Conservation (phyloP, 75 land plant species). For the Pinus taeda region DNA sequence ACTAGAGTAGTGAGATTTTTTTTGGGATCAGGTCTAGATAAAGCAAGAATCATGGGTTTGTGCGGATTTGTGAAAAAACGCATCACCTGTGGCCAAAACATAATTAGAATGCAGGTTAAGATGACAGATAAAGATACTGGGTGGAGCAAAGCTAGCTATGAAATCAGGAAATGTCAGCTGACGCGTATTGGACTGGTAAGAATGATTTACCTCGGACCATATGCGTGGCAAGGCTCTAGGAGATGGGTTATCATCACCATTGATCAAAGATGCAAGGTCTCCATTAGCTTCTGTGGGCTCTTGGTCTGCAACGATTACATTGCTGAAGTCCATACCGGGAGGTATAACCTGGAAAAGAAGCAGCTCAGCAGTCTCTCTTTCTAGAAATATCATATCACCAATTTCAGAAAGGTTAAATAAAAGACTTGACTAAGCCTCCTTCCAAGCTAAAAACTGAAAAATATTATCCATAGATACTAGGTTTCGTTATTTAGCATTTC, state of each 20-base stretch:
- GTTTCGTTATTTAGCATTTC: background rate
- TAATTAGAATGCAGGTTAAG: background rate
- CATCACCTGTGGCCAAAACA: constrained; percentile 52
- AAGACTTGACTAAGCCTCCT: background rate
- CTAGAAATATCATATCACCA: background rate
- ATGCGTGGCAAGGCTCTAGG: constrained; percentile 76
- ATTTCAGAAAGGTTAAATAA: background rate
- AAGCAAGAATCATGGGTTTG: constrained; percentile 85
- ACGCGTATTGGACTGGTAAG: background rate
- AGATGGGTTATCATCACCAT: constrained; percentile 40
- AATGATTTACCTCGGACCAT: constrained; percentile 69
- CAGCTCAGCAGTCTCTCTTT: background rate
- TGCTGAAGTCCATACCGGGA: constrained; percentile 93
- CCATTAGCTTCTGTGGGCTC: constrained; percentile 33
- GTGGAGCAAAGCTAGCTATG: background rate
- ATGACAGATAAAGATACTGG: background rate
- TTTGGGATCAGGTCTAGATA: constrained; percentile 88
- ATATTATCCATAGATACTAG: background rate
- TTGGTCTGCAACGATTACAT: constrained; percentile 55
- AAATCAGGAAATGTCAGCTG: background rate
- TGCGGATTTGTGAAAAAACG: constrained; percentile 82
- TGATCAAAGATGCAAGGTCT: constrained; percentile 36
- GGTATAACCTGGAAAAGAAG: constrained; percentile 59
- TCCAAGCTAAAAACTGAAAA: background rate
- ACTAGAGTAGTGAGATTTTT: constrained; percentile 84